phyloP scores from a whole-genome alignment of 352 stramenopile genomes.

The Stephanocyclus meneghinianus region DNA sequence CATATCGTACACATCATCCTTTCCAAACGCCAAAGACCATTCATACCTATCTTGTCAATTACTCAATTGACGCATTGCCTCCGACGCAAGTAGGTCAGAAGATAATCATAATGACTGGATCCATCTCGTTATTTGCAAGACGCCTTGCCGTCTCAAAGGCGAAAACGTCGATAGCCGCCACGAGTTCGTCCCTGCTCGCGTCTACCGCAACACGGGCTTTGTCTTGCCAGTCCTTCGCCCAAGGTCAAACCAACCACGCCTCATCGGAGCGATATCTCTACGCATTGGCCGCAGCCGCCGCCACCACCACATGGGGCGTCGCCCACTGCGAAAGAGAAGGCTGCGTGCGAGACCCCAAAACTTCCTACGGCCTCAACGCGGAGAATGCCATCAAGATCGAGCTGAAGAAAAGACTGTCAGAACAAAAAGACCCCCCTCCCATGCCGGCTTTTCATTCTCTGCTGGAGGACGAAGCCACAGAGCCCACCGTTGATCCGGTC shows the following conservation, averaged over 20 bases:
- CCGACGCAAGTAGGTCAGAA: too few species aligned
- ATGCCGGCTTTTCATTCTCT: constrained; percentile 8
- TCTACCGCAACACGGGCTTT: constrained; percentile 31
- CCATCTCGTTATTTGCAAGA: constrained; percentile 30
- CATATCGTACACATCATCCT: too few species aligned
- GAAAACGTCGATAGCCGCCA: constrained; percentile 5
- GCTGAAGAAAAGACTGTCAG: constrained; percentile 27
- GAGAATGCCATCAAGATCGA: constrained; percentile 40
- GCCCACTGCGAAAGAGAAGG: constrained; percentile 39
- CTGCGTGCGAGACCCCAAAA: constrained; percentile 62
- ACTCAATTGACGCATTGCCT: too few species aligned
- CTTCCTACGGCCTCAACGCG: constrained; percentile 62
- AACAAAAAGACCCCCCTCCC: constrained; percentile 7
- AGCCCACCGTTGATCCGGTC: neutral
- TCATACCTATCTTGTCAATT: too few species aligned
- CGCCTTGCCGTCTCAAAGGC: constrained; percentile 36
- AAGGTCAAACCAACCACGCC: constrained; percentile 13
- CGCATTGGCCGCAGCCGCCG: constrained; percentile 30
- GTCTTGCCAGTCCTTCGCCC: constrained; percentile 24
- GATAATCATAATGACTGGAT: neutral
- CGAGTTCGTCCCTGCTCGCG: constrained; percentile 16
- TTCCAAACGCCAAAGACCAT: too few species aligned
- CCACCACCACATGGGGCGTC: constrained; percentile 9
- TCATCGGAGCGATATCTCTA: constrained; percentile 9
- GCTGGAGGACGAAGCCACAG: constrained; percentile 15